A percentile compares a stretch with the other conserved stretches of the same genome.
phyloP scores from a whole-genome alignment of 2,329 filamentous ascomycete species.

The Macrophomina pseudophaseolina region DNA sequence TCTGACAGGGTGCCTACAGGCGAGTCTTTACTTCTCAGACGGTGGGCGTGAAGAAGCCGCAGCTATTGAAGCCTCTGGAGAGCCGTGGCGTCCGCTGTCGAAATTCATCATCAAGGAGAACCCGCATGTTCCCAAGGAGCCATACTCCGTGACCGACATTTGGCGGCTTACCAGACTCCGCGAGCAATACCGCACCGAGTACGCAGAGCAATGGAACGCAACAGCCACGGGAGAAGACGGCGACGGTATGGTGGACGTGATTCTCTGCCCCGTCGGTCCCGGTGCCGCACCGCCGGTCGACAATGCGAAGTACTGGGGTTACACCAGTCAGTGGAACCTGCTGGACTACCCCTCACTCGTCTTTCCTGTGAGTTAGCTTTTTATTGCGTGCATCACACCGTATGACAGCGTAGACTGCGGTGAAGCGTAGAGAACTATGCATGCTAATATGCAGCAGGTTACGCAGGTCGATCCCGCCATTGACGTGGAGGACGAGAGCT shows the following conservation, averaged over 20 bases:
- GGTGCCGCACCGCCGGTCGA: conserved; percentile 61
- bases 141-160: conserved; percentile 44
- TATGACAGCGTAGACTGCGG: background rate
- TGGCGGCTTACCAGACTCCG: conserved; percentile 50
- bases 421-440: background rate
- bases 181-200: conserved; percentile 52
- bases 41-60: conserved; percentile 60
- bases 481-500: conserved; percentile 47
- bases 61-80: conserved; percentile 59
- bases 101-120: conserved; percentile 65
- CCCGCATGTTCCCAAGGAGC: conserved; percentile 44
- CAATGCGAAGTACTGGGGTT: conserved; percentile 65
- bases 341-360: conserved; percentile 68
- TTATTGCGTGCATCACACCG: background rate
- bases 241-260: conserved; percentile 59
- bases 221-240: conserved; percentile 36
- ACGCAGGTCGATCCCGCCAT: conserved; percentile 46
- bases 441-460: conserved; percentile 28
- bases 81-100: conserved; percentile 64
- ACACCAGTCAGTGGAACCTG: conserved; percentile 71
- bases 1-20: background rate
- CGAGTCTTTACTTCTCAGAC: conserved; percentile 61
- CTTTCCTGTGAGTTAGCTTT: conserved; percentile 58
- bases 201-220: conserved; percentile 54
- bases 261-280: conserved; percentile 65